A percentile compares a stretch with the other conserved stretches of the same genome.
These are phyloP conservation scores for Huiozyma sinensis DNA, from an alignment of 805 yeast species.

Conservation along the genomic window DNA sequence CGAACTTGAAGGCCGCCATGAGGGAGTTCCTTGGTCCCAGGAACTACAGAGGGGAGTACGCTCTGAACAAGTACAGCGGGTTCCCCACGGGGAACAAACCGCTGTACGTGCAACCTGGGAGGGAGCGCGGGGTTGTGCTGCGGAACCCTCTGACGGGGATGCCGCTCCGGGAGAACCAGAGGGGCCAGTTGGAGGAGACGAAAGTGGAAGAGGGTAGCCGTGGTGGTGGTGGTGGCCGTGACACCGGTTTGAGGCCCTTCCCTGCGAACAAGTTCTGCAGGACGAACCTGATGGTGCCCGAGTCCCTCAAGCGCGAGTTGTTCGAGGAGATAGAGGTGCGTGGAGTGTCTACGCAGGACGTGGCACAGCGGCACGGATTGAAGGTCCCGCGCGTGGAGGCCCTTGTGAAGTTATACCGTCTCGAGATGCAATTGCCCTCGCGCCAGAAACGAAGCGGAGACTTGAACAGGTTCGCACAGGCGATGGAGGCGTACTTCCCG, in stretches of 20 bases:
- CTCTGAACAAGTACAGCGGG: slow-evolving; percentile 59
- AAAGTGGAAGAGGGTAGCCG: neutral
- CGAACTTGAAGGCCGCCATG: slow-evolving; percentile 53
- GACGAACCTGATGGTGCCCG: slow-evolving; percentile 53
- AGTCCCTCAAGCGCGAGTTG: slow-evolving; percentile 49
- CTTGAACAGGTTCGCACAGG: slow-evolving; percentile 44
- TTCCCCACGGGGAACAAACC: slow-evolving; percentile 62
- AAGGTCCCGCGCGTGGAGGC: slow-evolving; percentile 86
- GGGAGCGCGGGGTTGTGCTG: slow-evolving; percentile 33
- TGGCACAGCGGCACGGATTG: slow-evolving; percentile 69
- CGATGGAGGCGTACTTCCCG: slow-evolving; percentile 77
- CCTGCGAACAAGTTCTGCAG: slow-evolving; percentile 61
- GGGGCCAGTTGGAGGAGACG: neutral
- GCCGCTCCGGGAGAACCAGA: slow-evolving; percentile 9
- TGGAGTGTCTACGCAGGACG: slow-evolving; percentile 52
- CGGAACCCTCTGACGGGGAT: slow-evolving; percentile 27
- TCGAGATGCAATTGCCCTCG: slow-evolving; percentile 34
- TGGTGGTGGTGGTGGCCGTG: slow-evolving; percentile 1
- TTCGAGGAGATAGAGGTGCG: slow-evolving; percentile 43
- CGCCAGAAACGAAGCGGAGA: slow-evolving; percentile 45
- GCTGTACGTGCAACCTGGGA: slow-evolving; percentile 54
- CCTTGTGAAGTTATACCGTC: slow-evolving; percentile 51
- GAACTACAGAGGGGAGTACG: slow-evolving; percentile 74
- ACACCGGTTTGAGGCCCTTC: slow-evolving; percentile 53
- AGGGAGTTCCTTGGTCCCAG: slow-evolving; percentile 72